Percentiles rank a stretch among this genome's conserved stretches.
Evolutionary conservation across 306 rosid genomes (phyloP).

Genomic region (Medicago arabica): DNA sequence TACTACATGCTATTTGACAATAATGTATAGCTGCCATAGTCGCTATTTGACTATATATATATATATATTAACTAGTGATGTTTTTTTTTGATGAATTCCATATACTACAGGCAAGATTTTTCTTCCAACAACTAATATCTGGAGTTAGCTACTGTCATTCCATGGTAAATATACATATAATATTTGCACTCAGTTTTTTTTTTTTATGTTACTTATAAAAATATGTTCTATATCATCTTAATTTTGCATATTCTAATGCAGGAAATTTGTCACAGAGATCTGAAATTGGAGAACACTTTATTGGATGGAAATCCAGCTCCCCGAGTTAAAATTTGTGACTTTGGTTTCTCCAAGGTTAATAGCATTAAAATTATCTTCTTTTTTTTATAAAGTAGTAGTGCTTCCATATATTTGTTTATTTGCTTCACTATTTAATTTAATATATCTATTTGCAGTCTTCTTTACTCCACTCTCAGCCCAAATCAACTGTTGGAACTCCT

Average conservation of each 20-base stretch:
- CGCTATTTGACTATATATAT: too few species aligned
- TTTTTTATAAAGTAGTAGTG: neutral
- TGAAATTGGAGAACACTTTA: slow-evolving; percentile 90
- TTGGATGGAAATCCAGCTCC: slow-evolving; percentile 89
- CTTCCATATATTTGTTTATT: slow-evolving; percentile 21
- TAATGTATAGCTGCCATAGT: too few species aligned
- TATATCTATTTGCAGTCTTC: slow-evolving; percentile 62
- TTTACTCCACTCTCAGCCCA: slow-evolving; percentile 85
- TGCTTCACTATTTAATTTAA: neutral
- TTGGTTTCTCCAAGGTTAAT: slow-evolving; percentile 92
- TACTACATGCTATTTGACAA: too few species aligned
- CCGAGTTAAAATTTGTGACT: slow-evolving; percentile 87
- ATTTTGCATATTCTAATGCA: slow-evolving; percentile 35
- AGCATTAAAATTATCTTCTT: too few species aligned
- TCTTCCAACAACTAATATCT: slow-evolving; percentile 96
- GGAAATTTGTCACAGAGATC: slow-evolving; percentile 97
- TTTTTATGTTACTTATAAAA: neutral
- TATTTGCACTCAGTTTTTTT: neutral
- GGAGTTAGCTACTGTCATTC: slow-evolving; percentile 95
- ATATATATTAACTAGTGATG: neutral
- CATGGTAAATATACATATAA: slow-evolving; percentile 78
- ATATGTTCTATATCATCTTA: slow-evolving; percentile 8
- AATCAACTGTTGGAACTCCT: slow-evolving; percentile 95
- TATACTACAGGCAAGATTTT: slow-evolving; percentile 85
- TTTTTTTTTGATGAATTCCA: neutral